Base-by-base conservation (phyloP, 2,329 filamentous ascomycete species). In the Penicillium hesseltinei region DNA sequence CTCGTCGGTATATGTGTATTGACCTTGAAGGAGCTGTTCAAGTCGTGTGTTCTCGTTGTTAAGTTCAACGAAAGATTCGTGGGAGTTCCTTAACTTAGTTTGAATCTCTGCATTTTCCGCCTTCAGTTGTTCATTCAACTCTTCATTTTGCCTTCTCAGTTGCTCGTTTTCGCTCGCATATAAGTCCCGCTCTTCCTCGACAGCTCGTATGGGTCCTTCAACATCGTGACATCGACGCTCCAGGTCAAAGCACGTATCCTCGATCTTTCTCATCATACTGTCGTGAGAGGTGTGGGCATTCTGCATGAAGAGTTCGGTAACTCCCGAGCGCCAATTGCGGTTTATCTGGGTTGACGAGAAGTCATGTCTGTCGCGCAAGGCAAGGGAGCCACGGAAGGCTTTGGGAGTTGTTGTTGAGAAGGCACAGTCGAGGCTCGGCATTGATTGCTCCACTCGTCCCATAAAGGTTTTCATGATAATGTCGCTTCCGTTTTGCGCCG, bases 141-240 rank as follows among this genome's bases (percentile, higher is more conserved):
- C 69, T 10, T 67, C 65, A 17, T 74, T 75, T 4, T 73, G 54
- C 51, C 57, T 46, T 58, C 71, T 60, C 75, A 73, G 4, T 68
- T 65, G 69, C 33, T 75, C 66, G 10, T 75, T 69, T 40, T 79
- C 70, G 0, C 70, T 57, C 21, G 69, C 69, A 2, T 79, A 56
- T 10, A 64, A 61, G 9, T 70, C 58, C 3, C 77, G 67, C 55
- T 76, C 66, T 54, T 68, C 63, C 45, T 69, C 67, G 6, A 64
- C 81, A 17, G 72, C 70, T 5, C 76, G 75, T 13, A 86, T 71
- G 6, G 84, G 84, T 48, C 75, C 75, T 69, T 87, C 84, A 2
- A 82, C 75, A 33, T 77, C 77, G 35, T 80, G 76, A 64, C 84
- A 87, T 8, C 84, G 78, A 10, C 71, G 71, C 62, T 87, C 84